Base-by-base conservation (phyloP, 1,284 basidiomycete species). In the Naganishia liquefaciens region DNA sequence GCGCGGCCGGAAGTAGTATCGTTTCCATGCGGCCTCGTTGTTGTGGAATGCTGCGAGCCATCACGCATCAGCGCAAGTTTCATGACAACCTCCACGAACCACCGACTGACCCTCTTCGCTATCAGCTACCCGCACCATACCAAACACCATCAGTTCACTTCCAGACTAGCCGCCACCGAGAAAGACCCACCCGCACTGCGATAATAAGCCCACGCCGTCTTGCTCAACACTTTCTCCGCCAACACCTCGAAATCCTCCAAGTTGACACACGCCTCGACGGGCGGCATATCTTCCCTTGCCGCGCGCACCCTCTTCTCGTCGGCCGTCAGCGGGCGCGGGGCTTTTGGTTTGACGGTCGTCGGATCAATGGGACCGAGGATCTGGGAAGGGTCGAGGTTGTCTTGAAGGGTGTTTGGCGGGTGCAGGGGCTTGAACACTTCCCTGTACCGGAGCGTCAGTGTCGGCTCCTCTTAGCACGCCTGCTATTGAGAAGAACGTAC, bases 331-430 rank as follows among this genome's bases (percentile, higher is more conserved):
- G 46, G 25, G 9, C 60, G 62, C 1, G 67, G 63, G 1, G 27
- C 46, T 37, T 49, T 39, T 1, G 39, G 25, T 17, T 80, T 76
- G 2, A 84, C 78, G 0, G 88, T 86, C 5, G 78, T 73, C 0
- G 79, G 79, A 65, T 87, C 84, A 5, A 95, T 80, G 9, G 82
- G 77, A 0, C 92, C 92, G 5, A 93, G 80, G 75, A 89, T 87
- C 70, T 87, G 87, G 42, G 84, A 83, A 3, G 79, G 75, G 1
- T 71, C 68, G 47, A 82, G 77, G 44, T 73, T 75, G 6, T 77
- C 68, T 28, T 70, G 72, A 27, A 82, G 74, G 19, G 79, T 77
- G 58, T 77, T 76, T 15, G 77, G 75, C 5, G 81, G 78, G 69
- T 82, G 81, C 19, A 82, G 69, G 5, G 82, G 82, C 54, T 74